Conservation (phyloP, 2,329 filamentous ascomycete species). For the Ophiostoma montium region DNA sequence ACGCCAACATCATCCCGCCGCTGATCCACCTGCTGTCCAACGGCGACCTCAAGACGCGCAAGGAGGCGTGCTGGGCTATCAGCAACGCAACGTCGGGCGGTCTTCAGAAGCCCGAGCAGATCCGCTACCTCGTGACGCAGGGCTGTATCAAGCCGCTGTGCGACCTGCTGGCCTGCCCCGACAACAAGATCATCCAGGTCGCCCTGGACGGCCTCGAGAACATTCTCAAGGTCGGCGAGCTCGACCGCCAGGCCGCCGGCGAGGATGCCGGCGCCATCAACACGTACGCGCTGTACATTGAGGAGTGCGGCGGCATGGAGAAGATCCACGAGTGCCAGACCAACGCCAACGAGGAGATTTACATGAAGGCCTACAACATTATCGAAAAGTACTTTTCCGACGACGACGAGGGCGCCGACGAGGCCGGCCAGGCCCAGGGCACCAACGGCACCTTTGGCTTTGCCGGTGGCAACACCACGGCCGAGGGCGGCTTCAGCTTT, state of each 20-base stretch:
- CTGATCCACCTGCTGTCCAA: conserved; percentile 92
- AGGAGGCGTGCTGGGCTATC: conserved; percentile 99
- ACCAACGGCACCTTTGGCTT: conserved; percentile 68
- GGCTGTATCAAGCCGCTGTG: conserved; percentile 97
- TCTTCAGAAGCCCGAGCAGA: conserved; percentile 97
- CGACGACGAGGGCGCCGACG: conserved; percentile 86
- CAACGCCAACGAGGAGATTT: conserved; percentile 99
- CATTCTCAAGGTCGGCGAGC: conserved; percentile 97
- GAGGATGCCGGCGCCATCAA: conserved; percentile 71
- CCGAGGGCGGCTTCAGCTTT: conserved; percentile 86
- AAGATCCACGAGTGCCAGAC: conserved; percentile 99
- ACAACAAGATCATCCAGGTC: conserved; percentile 99
- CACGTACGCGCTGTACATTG: conserved; percentile 93
- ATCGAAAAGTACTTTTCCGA: conserved; percentile 99
- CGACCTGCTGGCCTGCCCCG: conserved; percentile 86
- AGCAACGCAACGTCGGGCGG: conserved; percentile 96
- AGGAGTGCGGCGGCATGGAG: conserved; percentile 98
- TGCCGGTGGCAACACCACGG: conserved; percentile 41
- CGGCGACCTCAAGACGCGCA: conserved; percentile 96
- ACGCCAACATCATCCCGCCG: conserved; percentile 92
- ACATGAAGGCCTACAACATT: conserved; percentile 99
- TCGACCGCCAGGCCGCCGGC: conserved; percentile 84
- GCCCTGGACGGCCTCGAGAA: conserved; percentile 96
- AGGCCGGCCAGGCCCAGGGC: conserved; percentile 58
- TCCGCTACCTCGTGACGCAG: conserved; percentile 82